phyloP scores from a whole-genome alignment of 768 basidiomycete species.

The Gymnopilus junonius region DNA sequence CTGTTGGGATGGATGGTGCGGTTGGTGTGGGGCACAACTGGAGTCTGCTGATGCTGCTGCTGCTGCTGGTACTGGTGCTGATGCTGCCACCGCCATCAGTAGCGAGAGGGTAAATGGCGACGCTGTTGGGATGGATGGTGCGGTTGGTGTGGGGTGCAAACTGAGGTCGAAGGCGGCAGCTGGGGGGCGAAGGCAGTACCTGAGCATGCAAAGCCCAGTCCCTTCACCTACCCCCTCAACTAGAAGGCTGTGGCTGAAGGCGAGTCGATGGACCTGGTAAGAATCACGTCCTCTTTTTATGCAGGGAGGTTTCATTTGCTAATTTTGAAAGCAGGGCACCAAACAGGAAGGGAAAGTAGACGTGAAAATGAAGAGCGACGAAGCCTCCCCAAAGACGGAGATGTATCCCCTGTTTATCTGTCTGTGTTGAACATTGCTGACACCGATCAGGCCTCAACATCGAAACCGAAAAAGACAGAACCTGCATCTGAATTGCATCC shows the following conservation, averaged over 20 bases:
- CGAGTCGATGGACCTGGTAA: conserved; percentile 82
- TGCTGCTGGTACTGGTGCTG: too few relatives aligned
- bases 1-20: too few relatives aligned
- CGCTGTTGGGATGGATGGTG: too few relatives aligned
- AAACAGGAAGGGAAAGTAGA: too few relatives aligned
- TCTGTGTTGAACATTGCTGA: conserved; percentile 56
- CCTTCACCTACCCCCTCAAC: conserved; percentile 91
- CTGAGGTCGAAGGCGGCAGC: too few relatives aligned
- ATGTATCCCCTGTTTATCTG: conserved; percentile 61
- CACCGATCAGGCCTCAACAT: conserved; percentile 38
- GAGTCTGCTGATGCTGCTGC: too few relatives aligned
- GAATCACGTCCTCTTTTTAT: conserved; percentile 28
- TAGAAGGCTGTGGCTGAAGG: conserved; percentile 82
- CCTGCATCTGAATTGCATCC: too few relatives aligned
- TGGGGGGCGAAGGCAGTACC: too few relatives aligned
- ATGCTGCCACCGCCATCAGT: conserved; percentile 88
- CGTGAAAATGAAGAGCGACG: conserved; percentile 73
- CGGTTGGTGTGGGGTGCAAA: too few relatives aligned
- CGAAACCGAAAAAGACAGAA: too few relatives aligned
- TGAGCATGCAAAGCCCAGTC: conserved; percentile 80
- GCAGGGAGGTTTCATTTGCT: conserved; percentile 19
- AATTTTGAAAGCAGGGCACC: conserved; percentile 35
- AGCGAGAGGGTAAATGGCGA: too few relatives aligned
- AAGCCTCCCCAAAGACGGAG: conserved; percentile 53
- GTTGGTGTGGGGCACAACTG: too few relatives aligned